These are phyloP conservation scores for Liriodendron chinense DNA, from an alignment of 164 flowering plant species.

Conservation along the genomic window DNA sequence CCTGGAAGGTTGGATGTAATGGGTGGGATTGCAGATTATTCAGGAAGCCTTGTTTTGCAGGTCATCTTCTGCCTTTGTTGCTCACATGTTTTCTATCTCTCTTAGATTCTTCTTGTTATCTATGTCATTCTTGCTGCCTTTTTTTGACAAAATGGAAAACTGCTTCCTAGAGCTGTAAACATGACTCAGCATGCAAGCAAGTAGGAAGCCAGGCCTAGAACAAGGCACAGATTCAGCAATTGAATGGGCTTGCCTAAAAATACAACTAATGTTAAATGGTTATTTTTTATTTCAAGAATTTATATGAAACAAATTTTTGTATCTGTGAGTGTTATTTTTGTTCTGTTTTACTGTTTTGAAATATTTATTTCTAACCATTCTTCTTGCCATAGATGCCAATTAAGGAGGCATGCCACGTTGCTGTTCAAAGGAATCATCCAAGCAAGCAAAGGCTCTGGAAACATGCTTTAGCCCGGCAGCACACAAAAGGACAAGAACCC, in stretches of 20 bases:
- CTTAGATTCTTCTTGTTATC: too few species aligned
- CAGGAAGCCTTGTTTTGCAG: slow-evolving; percentile 98
- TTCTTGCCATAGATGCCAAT: slow-evolving; percentile 72
- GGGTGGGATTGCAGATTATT: slow-evolving; percentile 99
- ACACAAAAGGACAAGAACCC: slow-evolving; percentile 50
- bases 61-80: slow-evolving; percentile 28
- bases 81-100: not conserved
- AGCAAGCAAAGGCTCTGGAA: slow-evolving; percentile 92
- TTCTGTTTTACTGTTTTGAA: not conserved
- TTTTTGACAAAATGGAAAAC: too few species aligned
- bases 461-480: slow-evolving; percentile 86
- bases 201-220: too few species aligned
- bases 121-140: too few species aligned
- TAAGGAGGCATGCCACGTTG: slow-evolving; percentile 98
- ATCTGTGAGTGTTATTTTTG: not conserved
- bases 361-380: not conserved
- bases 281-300: too few species aligned
- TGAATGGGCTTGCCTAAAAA: too few species aligned
- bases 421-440: slow-evolving; percentile 81
- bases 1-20: slow-evolving; percentile 99
- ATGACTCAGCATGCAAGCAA: too few species aligned
- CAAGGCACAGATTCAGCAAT: too few species aligned
- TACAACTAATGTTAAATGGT: too few species aligned
- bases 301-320: too few species aligned
- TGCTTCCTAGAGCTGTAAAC: too few species aligned